Evolutionary conservation across 73 alveolate genomes (phyloP), one percentile per base, ranked within the genome.

Genomic region (Paramecium caudatum): DNA sequence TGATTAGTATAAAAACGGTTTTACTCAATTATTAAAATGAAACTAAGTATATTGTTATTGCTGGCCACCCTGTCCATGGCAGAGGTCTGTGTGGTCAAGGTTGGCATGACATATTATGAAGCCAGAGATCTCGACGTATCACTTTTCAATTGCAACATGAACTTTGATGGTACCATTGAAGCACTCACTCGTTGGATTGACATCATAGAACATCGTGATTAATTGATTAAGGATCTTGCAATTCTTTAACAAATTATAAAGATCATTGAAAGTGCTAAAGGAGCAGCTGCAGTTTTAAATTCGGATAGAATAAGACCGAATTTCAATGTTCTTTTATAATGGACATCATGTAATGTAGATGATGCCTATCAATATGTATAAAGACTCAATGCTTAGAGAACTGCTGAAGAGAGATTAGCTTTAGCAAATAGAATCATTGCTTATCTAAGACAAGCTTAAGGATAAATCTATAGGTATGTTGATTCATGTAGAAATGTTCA

Each of bases 161-260:
- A 55, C 45, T 55, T 55, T 55, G 80, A 55, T 55, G 80, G 80
- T 27, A 55, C 80, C 27, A 55, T 55, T 23, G 80, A 55, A 23
- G 80, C 80, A 55, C 43, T 55, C 23, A 55, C 80, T 27, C 23
- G 80, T 27, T 55, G 80, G 80, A 43, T 55, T 55, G 80, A 55
- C 30, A 55, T 55, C 2, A 55, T 55, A 12, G 80, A 55, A 21
- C 80, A 55, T 55, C 80, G 80, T 27, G 80, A 55, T 27, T 23
- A 23, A 55, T 55, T 55, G 46, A 27, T 55, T 27, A 55, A 55
- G 10, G 80, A 55, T 10, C 25, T 55, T 37, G 80, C 23, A 55
- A 43, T 55, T 15, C 30, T 55, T 27, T 37, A 37, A 55, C 23
- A 55, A 55, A 55, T 55, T 37, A 55, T 55, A 23, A 55, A 55